phyloP scores from a whole-genome alignment of 2,329 filamentous ascomycete genomes.

The Zymoseptoria crescenta region DNA sequence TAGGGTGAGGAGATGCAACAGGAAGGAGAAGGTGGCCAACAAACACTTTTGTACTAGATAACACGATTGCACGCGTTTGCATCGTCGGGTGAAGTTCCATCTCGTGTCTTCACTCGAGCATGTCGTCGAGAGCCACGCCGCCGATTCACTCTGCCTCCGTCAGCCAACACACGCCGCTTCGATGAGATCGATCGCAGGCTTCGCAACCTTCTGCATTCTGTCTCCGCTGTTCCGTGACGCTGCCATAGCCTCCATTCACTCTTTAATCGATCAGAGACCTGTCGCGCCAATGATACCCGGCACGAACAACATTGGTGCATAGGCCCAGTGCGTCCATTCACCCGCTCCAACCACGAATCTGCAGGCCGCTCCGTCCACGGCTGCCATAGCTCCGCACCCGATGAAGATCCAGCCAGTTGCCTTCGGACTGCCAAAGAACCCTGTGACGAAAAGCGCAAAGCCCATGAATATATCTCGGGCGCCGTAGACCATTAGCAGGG shows the following conservation, averaged over 20 bases:
- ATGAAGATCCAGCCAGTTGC: slow-evolving; percentile 39
- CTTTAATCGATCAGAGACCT: neutral
- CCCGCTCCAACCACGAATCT: slow-evolving; percentile 30
- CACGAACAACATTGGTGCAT: slow-evolving; percentile 35
- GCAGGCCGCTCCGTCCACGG: slow-evolving; percentile 41
- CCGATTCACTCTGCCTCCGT: neutral
- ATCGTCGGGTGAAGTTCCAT: neutral
- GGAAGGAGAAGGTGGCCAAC: neutral
- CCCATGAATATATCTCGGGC: slow-evolving; percentile 46
- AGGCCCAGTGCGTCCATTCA: slow-evolving; percentile 46
- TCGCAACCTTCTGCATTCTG: neutral
- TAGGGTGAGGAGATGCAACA: neutral
- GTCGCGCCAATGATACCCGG: slow-evolving; percentile 25
- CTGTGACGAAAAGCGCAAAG: slow-evolving; percentile 31
- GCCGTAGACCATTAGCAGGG: slow-evolving; percentile 42
- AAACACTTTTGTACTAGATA: neutral
- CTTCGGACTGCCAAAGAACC: slow-evolving; percentile 33
- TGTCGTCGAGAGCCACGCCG: neutral
- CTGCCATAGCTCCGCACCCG: slow-evolving; percentile 35
- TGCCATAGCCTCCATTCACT: neutral
- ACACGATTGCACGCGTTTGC: neutral
- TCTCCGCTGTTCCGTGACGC: neutral
- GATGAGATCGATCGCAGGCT: neutral
- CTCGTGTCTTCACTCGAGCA: neutral
- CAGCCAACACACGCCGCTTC: neutral